Percentiles rank a stretch among this genome's conserved stretches.
Evolutionary conservation across 2,329 filamentous ascomycete genomes (phyloP).

Genomic region (Aureobasidium subglaciale): DNA sequence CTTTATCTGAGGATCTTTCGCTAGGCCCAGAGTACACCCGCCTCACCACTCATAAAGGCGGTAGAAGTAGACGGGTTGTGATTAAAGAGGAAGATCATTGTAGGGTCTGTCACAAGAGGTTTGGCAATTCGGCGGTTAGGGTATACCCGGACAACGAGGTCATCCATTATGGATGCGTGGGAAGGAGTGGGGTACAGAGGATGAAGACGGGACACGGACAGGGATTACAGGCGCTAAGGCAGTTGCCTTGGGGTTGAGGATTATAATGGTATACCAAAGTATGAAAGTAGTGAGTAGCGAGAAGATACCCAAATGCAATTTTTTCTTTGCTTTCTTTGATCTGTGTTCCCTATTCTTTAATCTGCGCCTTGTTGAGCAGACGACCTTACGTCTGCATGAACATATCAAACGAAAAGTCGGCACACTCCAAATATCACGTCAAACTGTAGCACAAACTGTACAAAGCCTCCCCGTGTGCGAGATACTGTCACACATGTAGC

Average conservation of each 20-base stretch:
- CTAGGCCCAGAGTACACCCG: no score
- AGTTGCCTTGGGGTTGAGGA: conserved; percentile 13
- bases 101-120: conserved; percentile 83
- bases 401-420: no score
- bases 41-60: no score
- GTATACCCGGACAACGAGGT: conserved; percentile 66
- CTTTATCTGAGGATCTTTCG: conserved; percentile 77
- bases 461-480: no score
- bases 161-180: conserved; percentile 44
- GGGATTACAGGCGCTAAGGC: conserved; percentile 16
- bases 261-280: not conserved
- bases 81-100: conserved; percentile 86
- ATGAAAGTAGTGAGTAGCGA: not conserved
- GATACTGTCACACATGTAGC: no score
- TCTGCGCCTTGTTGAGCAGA: no score
- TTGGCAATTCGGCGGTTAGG: conserved; percentile 84
- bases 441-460: no score
- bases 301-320: not conserved
- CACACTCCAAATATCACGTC: no score
- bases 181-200: conserved; percentile 16
- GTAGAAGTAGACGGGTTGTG: conserved; percentile 62
- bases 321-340: not conserved
- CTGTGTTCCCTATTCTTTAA: no score
- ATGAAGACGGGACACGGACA: conserved; percentile 11
- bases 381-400: no score